A percentile compares a stretch with the other conserved stretches of the same genome.
phyloP scores from a whole-genome alignment of 2,329 filamentous ascomycete species.

The Exophiala spinifera region DNA sequence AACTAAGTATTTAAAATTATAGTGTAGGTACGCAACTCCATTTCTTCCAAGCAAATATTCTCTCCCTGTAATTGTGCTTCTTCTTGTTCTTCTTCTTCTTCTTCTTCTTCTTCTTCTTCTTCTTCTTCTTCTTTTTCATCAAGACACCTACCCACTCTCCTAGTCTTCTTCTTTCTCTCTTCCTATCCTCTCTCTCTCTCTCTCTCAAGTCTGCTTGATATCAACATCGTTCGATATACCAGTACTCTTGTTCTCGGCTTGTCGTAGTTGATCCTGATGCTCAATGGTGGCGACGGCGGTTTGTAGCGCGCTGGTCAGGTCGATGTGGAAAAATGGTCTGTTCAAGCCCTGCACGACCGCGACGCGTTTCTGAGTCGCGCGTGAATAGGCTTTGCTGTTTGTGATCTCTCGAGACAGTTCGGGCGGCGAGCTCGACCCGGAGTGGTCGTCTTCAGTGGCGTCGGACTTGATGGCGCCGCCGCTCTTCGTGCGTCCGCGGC shows the following conservation, averaged over 20 bases:
- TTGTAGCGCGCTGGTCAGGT: conserved; percentile 83
- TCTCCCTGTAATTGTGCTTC: no score
- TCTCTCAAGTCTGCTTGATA: no score
- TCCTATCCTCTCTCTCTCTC: no score
- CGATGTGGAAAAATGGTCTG: conserved; percentile 88
- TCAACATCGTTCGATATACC: background rate
- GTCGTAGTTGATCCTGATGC: conserved; percentile 21
- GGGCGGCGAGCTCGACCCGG: conserved; percentile 17
- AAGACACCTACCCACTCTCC: no score
- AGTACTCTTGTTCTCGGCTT: background rate
- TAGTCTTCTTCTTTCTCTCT: no score
- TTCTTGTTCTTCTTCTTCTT: no score
- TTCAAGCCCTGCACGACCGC: conserved; percentile 82
- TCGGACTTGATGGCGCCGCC: conserved; percentile 2
- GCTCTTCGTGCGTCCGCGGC: conserved; percentile 28
- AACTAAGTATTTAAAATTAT: no score
- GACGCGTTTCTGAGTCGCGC: conserved; percentile 35
- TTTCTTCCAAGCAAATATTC: no score
- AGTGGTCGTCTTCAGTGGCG: background rate
- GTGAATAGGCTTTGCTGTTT: conserved; percentile 47
- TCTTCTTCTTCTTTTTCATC: no score
- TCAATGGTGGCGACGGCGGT: conserved; percentile 79
- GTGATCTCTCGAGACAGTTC: conserved; percentile 46
- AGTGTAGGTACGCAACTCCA: no score
- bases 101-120: no score